Conservation (phyloP, 345 rosid genomes). For the Moricandia arvensis region DNA sequence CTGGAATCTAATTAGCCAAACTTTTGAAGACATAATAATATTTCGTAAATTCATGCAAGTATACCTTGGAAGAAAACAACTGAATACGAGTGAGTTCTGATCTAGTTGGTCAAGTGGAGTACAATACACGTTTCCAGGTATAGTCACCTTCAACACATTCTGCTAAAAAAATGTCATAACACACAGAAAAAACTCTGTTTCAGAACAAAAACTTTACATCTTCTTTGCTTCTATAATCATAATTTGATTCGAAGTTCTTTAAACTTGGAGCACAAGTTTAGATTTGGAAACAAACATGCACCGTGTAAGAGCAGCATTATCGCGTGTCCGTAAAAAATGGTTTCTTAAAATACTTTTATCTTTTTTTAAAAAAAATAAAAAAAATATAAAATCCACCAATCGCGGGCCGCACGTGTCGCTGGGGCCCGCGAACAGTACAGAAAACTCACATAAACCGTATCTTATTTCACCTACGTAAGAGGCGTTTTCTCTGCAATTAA, state of each 20-base stretch:
- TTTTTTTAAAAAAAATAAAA: too few species aligned
- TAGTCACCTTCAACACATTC: constrained; percentile 84
- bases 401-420: too few species aligned
- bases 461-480: too few species aligned
- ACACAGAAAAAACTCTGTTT: neutral
- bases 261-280: neutral
- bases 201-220: neutral
- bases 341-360: too few species aligned
- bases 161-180: constrained; percentile 22
- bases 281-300: neutral
- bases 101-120: constrained; percentile 89
- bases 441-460: too few species aligned
- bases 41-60: constrained; percentile 35
- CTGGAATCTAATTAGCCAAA: neutral
- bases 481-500: too few species aligned
- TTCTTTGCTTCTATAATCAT: neutral
- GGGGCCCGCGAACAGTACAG: too few species aligned
- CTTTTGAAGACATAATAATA: constrained; percentile 11
- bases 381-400: too few species aligned
- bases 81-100: constrained; percentile 74
- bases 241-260: neutral
- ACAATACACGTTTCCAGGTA: constrained; percentile 77
- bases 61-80: constrained; percentile 68
- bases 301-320: too few species aligned
- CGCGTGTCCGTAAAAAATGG: too few species aligned